These are phyloP conservation scores for Aspergillus neoniger DNA, from an alignment of 2,329 filamentous ascomycete genomes.

Conservation along the genomic window DNA sequence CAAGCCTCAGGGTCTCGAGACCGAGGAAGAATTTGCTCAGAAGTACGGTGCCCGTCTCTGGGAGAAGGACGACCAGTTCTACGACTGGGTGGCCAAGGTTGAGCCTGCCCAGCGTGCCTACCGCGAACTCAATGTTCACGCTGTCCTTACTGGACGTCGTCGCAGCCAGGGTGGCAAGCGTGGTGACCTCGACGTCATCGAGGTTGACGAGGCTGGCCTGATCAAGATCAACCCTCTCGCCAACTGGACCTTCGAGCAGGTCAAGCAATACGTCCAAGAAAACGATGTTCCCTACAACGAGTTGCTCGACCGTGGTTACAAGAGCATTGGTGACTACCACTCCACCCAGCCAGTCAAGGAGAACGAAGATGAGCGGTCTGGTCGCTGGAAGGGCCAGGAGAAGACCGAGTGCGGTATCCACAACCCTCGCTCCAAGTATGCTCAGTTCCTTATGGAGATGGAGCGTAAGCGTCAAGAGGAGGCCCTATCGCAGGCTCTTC, in stretches of 20 bases:
- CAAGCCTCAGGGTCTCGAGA: constrained; percentile 77
- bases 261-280: constrained; percentile 81
- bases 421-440: constrained; percentile 94
- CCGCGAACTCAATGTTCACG: constrained; percentile 79
- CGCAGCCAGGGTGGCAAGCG: constrained; percentile 92
- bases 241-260: constrained; percentile 89
- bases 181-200: constrained; percentile 85
- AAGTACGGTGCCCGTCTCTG: constrained; percentile 82
- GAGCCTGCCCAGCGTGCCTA: constrained; percentile 94
- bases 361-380: constrained; percentile 92
- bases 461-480: constrained; percentile 67
- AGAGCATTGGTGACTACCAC: constrained; percentile 98
- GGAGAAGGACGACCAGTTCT: constrained; percentile 82
- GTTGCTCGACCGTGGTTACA: constrained; percentile 91
- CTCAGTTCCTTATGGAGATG: constrained; percentile 75
- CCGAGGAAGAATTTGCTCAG: constrained; percentile 73
- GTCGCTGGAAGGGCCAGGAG: constrained; percentile 91
- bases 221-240: constrained; percentile 98
- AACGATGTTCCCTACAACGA: constrained; percentile 92
- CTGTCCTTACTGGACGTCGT: constrained; percentile 87
- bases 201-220: constrained; percentile 85
- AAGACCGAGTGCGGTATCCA: constrained; percentile 99
- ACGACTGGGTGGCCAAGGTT: constrained; percentile 97
- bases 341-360: constrained; percentile 87
- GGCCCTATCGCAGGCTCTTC: constrained; percentile 50